A percentile compares a stretch with the other conserved stretches of the same genome.
Conservation (phyloP, 257 asterid genomes). For the Ilex asprella region DNA sequence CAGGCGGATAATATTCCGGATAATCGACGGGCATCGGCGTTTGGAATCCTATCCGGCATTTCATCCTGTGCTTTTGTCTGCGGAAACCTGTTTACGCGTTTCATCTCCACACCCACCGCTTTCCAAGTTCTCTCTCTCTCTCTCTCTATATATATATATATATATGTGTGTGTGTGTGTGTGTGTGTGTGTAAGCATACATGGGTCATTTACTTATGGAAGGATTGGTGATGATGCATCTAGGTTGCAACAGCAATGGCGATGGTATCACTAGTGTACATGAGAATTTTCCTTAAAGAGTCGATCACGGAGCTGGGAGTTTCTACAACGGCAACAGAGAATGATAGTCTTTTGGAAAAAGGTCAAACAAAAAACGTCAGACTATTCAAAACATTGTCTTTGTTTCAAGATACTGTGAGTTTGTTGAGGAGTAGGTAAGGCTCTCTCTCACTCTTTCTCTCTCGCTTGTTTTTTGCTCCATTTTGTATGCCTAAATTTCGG, state of each 20-base stretch:
- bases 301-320: constrained; percentile 18
- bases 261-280: constrained; percentile 56
- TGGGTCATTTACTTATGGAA: too few species aligned
- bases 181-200: too few species aligned
- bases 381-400: constrained; percentile 54
- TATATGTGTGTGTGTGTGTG: too few species aligned
- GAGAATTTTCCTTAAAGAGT: constrained; percentile 72
- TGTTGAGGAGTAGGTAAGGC: constrained; percentile 61
- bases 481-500: too few species aligned
- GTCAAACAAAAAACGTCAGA: constrained; percentile 40
- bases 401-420: constrained; percentile 44
- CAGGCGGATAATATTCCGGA: constrained; percentile 94
- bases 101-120: constrained; percentile 61
- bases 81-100: constrained; percentile 81
- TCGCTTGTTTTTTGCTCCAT: too few species aligned
- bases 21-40: constrained; percentile 55
- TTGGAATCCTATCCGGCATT: constrained; percentile 77
- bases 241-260: constrained; percentile 80
- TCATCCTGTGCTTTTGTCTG: constrained; percentile 75
- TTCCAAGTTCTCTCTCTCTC: constrained; percentile 45
- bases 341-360: constrained; percentile 53
- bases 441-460: not conserved
- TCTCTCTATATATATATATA: too few species aligned
- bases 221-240: not conserved
- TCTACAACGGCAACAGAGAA: constrained; percentile 31